Conservation (phyloP, 2,329 filamentous ascomycete genomes). For the Bertia moriformis region DNA sequence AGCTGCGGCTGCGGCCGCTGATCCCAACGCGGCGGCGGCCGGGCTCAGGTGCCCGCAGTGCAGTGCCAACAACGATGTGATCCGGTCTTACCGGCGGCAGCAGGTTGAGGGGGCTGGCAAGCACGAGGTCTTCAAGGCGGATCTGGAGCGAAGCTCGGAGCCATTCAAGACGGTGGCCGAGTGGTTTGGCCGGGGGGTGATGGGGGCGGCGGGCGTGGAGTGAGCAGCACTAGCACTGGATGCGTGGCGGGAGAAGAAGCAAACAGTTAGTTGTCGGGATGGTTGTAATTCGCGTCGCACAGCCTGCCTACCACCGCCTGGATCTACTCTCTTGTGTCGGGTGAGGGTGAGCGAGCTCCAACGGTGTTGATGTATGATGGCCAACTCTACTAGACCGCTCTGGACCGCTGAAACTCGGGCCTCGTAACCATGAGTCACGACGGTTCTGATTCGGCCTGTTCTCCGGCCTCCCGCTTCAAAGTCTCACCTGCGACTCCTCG, state of each 20-base stretch:
- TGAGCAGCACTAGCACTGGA: neutral
- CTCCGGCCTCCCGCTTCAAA: no score
- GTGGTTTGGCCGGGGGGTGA: conserved; percentile 88
- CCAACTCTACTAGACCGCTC: no score
- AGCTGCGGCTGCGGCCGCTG: conserved; percentile 8
- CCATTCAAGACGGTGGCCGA: conserved; percentile 82
- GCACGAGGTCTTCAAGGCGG: conserved; percentile 78
- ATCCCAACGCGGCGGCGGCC: conserved; percentile 37
- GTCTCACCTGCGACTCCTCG: no score
- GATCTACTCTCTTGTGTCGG: no score
- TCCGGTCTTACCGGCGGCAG: conserved; percentile 70
- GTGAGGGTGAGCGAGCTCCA: no score
- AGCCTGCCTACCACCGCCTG: no score
- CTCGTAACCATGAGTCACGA: no score
- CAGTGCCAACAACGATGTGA: conserved; percentile 69
- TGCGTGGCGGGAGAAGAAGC: neutral
- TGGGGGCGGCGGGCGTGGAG: conserved; percentile 50
- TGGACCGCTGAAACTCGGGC: no score
- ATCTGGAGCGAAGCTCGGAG: conserved; percentile 64
- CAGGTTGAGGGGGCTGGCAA: conserved; percentile 76
- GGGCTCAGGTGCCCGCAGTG: conserved; percentile 76
- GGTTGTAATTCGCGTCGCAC: neutral
- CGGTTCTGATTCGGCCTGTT: no score
- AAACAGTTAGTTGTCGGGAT: neutral
- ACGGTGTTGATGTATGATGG: no score